phyloP scores from a whole-genome alignment of 2,329 filamentous ascomycete species.

The Calycina herbarum region DNA sequence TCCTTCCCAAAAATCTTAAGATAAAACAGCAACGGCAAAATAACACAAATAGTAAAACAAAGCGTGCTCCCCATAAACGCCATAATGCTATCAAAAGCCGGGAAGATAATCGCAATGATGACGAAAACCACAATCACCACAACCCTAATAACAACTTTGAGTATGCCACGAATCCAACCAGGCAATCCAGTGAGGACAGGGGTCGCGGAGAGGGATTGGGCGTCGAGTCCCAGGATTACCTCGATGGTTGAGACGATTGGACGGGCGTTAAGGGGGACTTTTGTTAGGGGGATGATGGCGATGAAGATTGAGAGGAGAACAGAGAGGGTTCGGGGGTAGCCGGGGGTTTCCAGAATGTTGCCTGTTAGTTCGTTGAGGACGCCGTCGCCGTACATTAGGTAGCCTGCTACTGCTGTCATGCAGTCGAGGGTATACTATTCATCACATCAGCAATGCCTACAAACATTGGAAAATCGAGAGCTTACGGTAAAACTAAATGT shows the following conservation, averaged over 20 bases:
- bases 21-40: conserved; percentile 86
- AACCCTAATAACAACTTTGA: conserved; percentile 64
- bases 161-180: conserved; percentile 54
- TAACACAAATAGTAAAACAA: conserved; percentile 92
- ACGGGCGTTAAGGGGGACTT: conserved; percentile 86
- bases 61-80: conserved; percentile 79
- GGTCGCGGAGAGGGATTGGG: conserved; percentile 45
- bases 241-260: conserved; percentile 87
- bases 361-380: conserved; percentile 87
- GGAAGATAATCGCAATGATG: conserved; percentile 68
- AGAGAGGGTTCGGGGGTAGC: conserved; percentile 74
- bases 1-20: conserved; percentile 82
- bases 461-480: conserved; percentile 12
- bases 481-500: conserved; percentile 84
- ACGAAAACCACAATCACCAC: conserved; percentile 71
- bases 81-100: conserved; percentile 71
- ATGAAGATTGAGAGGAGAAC: conserved; percentile 82
- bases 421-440: conserved; percentile 73
- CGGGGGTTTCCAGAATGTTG: conserved; percentile 75
- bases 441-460: conserved; percentile 5
- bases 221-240: conserved; percentile 68
- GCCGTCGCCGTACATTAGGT: conserved; percentile 93
- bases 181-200: conserved; percentile 53
- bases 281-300: conserved; percentile 90
- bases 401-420: conserved; percentile 77